Conservation (phyloP, 805 yeast genomes). For the Diddensiella transvaalensis region DNA sequence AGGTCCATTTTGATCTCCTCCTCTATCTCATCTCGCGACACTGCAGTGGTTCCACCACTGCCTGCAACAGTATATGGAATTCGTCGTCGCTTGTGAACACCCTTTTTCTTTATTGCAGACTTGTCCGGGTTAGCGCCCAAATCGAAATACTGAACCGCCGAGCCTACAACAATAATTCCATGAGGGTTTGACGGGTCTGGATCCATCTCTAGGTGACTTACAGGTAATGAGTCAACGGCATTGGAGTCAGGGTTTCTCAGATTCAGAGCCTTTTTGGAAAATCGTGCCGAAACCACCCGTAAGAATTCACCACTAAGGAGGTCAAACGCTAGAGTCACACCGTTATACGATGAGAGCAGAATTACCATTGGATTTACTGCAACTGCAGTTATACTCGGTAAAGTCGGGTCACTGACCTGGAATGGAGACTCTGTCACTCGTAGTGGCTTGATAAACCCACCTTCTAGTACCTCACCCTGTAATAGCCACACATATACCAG, state of each 20-base stretch:
- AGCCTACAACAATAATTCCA: slow-evolving; percentile 27
- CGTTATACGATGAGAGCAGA: slow-evolving; percentile 29
- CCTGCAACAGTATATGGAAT: slow-evolving; percentile 8
- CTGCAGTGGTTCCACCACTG: background rate
- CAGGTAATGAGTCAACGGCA: slow-evolving; percentile 20
- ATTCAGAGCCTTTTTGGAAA: slow-evolving; percentile 27
- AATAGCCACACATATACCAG: slow-evolving; percentile 21
- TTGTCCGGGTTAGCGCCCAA: slow-evolving; percentile 26
- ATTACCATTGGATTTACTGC: slow-evolving; percentile 31
- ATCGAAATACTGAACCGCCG: slow-evolving; percentile 30
- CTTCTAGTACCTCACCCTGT: slow-evolving; percentile 7
- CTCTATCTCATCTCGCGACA: slow-evolving; percentile 17
- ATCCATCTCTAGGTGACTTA: slow-evolving; percentile 29
- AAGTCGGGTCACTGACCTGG: slow-evolving; percentile 10
- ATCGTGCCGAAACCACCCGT: slow-evolving; percentile 28
- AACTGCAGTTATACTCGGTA: slow-evolving; percentile 25
- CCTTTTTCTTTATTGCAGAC: slow-evolving; percentile 20
- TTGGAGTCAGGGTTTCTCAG: slow-evolving; percentile 19
- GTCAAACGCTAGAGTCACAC: slow-evolving; percentile 28
- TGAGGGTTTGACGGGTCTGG: slow-evolving; percentile 30
- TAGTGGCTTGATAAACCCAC: slow-evolving; percentile 11
- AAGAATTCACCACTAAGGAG: slow-evolving; percentile 28
- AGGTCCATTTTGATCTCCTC: slow-evolving; percentile 26
- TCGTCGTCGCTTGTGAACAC: slow-evolving; percentile 21
- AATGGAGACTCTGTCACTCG: slow-evolving; percentile 20